Evolutionary conservation across 1,284 basidiomycete genomes (phyloP), one percentile per base, ranked within the genome.

Genomic region (Rhodotorula sp.): DNA sequence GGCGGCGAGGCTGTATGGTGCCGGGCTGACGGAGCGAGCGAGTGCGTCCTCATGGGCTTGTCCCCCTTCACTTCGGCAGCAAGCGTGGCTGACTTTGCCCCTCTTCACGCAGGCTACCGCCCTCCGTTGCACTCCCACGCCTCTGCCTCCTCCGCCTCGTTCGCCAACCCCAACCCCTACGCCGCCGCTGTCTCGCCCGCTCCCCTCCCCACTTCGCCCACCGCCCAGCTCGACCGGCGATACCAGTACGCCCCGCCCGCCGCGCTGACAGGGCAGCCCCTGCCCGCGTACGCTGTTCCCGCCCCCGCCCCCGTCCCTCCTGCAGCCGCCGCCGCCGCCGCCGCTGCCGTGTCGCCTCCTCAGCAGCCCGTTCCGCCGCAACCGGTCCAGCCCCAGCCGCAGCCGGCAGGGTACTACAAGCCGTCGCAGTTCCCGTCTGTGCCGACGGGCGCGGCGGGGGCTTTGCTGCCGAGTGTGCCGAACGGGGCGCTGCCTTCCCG

Each of bases 1-100:
- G 60, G 76, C 77, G 56, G 73, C 75, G 25, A 66, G 75, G 57
- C n/a, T 77, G 44, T 78, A 77, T 63, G 73, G 76, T 7, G 70
- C 70, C 7, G 73, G 73, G 1, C 54, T 77, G 59, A 61, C 73
- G 5, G 77, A 78, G 25, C 19, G 67, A 8, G 58, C 42, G 4
- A n/a, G 65, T 66, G 49, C 56, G 61, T 58, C 25, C 7, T 4
- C 0, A 13, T 49, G 23, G 9, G 49, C 45, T 4, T 25, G 10
- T 25, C 25, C 12, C 45, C 52, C 42, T 44, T 42, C 46, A 4
- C 45, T 12, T n/a, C 54, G 23, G 16, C 19, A 1, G 45, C 52
- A 12, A 3, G 7, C 13, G 23, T 46, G 2, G 19, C 41, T 19
- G 7, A 41, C 53, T n/a, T 42, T 10, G 23, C 17, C 45, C 53